Conservation (phyloP, 257 asterid species). For the Solanum boliviense region DNA sequence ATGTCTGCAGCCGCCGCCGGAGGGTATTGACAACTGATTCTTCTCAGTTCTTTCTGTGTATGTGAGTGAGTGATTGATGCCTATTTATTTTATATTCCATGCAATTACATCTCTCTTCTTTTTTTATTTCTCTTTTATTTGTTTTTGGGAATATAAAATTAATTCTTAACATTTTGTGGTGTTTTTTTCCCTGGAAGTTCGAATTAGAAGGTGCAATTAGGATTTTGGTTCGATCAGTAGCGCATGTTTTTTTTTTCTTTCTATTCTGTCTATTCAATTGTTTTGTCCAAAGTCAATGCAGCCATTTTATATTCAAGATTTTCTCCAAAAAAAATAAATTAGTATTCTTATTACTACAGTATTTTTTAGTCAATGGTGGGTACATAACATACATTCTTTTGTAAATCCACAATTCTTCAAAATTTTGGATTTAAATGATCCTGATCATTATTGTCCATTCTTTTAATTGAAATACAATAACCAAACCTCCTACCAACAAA, state of each 20-base stretch:
- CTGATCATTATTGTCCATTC: background rate
- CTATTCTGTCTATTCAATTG: background rate
- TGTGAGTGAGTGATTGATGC: conserved; percentile 12
- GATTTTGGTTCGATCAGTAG: background rate
- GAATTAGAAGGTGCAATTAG: background rate
- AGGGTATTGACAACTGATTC: conserved; percentile 13
- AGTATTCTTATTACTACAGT: background rate
- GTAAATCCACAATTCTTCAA: background rate
- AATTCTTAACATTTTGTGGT: background rate
- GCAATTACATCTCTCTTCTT: background rate
- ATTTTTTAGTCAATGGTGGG: background rate
- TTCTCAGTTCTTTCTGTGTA: background rate
- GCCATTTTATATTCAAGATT: background rate
- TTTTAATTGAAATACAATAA: background rate
- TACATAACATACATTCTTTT: background rate
- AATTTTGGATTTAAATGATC: background rate
- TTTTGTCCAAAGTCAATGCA: background rate
- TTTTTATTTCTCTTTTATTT: background rate
- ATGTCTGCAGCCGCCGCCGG: conserved; percentile 27
- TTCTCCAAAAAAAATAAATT: background rate
- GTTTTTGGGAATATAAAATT: background rate
- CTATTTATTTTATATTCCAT: background rate
- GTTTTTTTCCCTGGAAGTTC: background rate
- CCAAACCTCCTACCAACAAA: background rate
- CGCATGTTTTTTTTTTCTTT: background rate